phyloP scores from a whole-genome alignment of 2,329 filamentous ascomycete species.

The Trichothecium roseum region DNA sequence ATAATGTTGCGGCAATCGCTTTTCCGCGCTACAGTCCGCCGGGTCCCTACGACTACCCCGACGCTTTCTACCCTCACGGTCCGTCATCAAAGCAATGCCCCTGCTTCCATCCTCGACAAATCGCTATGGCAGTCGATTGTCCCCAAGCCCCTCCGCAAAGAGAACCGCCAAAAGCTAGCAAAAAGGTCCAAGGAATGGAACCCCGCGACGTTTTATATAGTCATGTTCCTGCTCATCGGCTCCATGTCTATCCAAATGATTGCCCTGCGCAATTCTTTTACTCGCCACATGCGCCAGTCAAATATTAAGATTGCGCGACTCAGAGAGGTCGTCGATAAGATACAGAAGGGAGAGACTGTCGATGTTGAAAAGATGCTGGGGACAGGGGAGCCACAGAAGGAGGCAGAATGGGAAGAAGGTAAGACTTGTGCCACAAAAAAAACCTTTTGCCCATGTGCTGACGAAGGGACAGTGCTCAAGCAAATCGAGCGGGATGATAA shows the following conservation, averaged over 20 bases:
- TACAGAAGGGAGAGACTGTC: slow-evolving; percentile 64
- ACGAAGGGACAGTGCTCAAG: slow-evolving; percentile 39
- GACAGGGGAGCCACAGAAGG: slow-evolving; percentile 62
- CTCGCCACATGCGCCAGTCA: slow-evolving; percentile 61
- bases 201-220: slow-evolving; percentile 71
- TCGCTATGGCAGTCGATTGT: slow-evolving; percentile 62
- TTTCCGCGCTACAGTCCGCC: not conserved
- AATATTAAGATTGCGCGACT: slow-evolving; percentile 70
- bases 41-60: not conserved
- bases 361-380: slow-evolving; percentile 79
- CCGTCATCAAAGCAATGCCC: slow-evolving; percentile 11
- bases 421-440: slow-evolving; percentile 15
- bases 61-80: not conserved
- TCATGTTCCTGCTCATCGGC: slow-evolving; percentile 78
- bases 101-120: slow-evolving; percentile 41
- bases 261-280: slow-evolving; percentile 63
- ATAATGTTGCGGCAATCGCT: slow-evolving; percentile 5
- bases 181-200: slow-evolving; percentile 59
- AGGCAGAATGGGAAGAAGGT: slow-evolving; percentile 85
- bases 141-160: slow-evolving; percentile 52
- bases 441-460: not conserved
- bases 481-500: slow-evolving; percentile 57
- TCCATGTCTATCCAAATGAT: slow-evolving; percentile 95
- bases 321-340: slow-evolving; percentile 61
- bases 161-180: slow-evolving; percentile 26